Evolutionary conservation across 2,329 filamentous ascomycete species (phyloP).

Genomic region (Arthrobotrys musiformis): DNA sequence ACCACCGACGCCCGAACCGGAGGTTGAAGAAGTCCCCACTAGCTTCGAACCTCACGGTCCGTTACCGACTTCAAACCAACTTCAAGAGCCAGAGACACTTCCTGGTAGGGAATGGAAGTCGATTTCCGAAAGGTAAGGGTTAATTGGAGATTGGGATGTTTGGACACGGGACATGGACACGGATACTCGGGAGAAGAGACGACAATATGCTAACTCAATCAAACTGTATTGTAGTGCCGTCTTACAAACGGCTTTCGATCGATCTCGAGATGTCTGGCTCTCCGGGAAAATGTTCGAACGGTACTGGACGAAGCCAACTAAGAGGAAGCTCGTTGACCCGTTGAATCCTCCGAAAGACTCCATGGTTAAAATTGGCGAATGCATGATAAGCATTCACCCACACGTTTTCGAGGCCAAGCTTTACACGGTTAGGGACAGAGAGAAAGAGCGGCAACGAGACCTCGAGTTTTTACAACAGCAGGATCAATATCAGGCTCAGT

Average conservation of each 20-base stretch:
- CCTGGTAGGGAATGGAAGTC: constrained; percentile 76
- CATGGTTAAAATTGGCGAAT: constrained; percentile 78
- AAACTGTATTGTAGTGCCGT: constrained; percentile 70
- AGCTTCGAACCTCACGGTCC: constrained; percentile 46
- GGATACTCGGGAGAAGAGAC: neutral
- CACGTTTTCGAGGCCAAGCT: constrained; percentile 81
- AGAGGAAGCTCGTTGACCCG: constrained; percentile 70
- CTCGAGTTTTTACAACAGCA: constrained; percentile 61
- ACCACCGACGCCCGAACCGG: constrained; percentile 27
- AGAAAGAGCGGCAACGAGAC: constrained; percentile 62
- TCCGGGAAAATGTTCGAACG: constrained; percentile 75
- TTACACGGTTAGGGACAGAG: constrained; percentile 75
- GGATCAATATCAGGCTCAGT: constrained; percentile 45
- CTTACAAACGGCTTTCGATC: constrained; percentile 75
- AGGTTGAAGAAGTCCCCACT: constrained; percentile 37
- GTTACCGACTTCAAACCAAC: constrained; percentile 21
- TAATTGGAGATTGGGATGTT: neutral
- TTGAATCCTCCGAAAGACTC: constrained; percentile 76
- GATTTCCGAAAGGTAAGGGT: constrained; percentile 74
- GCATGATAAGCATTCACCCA: constrained; percentile 80
- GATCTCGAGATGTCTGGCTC: constrained; percentile 79
- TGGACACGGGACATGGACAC: neutral
- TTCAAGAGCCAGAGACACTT: constrained; percentile 70
- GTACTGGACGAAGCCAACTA: constrained; percentile 79
- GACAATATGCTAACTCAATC: constrained; percentile 46